These are phyloP conservation scores for Hygrophorus pudorinus DNA, from an alignment of 768 basidiomycete genomes.

Conservation along the genomic window DNA sequence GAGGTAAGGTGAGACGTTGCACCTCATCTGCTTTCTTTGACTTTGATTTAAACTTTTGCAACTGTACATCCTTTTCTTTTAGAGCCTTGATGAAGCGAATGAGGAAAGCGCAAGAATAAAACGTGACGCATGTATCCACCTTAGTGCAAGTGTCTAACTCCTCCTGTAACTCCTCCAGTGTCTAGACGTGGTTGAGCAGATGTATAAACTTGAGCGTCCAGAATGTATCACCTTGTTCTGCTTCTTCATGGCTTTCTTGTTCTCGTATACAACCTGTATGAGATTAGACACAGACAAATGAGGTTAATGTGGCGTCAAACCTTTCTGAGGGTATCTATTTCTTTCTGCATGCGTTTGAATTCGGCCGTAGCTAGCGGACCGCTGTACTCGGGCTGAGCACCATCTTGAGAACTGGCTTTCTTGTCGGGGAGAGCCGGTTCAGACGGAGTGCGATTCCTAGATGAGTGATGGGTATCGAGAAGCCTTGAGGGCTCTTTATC, in stretches of 20 bases:
- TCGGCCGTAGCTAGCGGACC: conserved; percentile 37
- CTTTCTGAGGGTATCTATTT: conserved; percentile 47
- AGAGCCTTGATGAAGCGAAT: background rate
- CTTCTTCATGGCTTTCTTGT: conserved; percentile 41
- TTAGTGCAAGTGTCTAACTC: conserved; percentile 28
- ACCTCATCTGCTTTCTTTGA: conserved; percentile 51
- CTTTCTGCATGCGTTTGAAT: conserved; percentile 43
- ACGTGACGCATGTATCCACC: conserved; percentile 19
- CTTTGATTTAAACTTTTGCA: conserved; percentile 36
- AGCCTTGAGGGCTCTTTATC: too few relatives aligned
- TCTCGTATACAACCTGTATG: conserved; percentile 22
- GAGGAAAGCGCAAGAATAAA: background rate
- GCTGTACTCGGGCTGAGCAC: conserved; percentile 8
- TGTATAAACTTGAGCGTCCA: background rate
- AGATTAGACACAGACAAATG: background rate
- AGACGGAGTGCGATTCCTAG: too few relatives aligned
- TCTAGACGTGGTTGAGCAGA: background rate
- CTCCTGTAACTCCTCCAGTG: conserved; percentile 29
- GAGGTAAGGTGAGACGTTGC: conserved; percentile 4
- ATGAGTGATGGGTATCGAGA: too few relatives aligned
- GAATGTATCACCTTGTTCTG: conserved; percentile 39
- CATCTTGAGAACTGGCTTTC: too few relatives aligned
- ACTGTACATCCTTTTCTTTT: conserved; percentile 34
- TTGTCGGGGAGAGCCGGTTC: too few relatives aligned
- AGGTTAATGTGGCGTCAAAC: conserved; percentile 6